Evolutionary conservation across 345 rosid genomes (phyloP), one percentile per base, ranked within the genome.

Genomic region (Clausena lansium): DNA sequence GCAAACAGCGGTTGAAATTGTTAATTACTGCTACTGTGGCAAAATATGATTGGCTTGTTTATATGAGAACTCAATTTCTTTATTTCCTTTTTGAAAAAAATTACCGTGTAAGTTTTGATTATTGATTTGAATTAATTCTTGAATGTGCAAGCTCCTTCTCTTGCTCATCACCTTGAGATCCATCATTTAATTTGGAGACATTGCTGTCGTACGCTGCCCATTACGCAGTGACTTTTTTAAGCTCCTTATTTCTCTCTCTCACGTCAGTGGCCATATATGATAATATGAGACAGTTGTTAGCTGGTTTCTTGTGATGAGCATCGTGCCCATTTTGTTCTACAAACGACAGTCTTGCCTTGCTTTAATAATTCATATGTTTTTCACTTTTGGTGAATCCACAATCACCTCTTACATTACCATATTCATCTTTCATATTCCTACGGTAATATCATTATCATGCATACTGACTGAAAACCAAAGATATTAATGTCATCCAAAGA

Each of bases 121-220:
- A 30, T 30, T 24, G 17, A 9, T 73, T 38, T 80, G 77, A 74
- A 76, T 68, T 81, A 80, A 81, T 75, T 83, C 77, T 79, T 84
- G 80, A 86, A 77, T 70, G 74, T 76, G 69, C 73, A 41, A 39
- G 54, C 35, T 24, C 15, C 27, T 5, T 55, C 47, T 28, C 47
- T n/a, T 1, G 3, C 67, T 27, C 36, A 13, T 45, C 50, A 13
- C 17, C 55, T 79, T 78, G 87, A 85, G 89, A 86, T 87, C 89
- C 87, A 80, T 69, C 84, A 81, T 79, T 81, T 77, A 78, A 71
- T 75, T 80, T 84, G 77, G 84, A 78, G 89, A 86, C 87, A 84
- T 64, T 79, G 73, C 76, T 85, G 88, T 80, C 85, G 87, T 84
- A 86, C 84, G 81, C 73, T 55, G 73, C 81, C 78, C 82, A 78